These are phyloP conservation scores for Kluyveromyces wickerhamii DNA, from an alignment of 805 yeast species.

Conservation along the genomic window DNA sequence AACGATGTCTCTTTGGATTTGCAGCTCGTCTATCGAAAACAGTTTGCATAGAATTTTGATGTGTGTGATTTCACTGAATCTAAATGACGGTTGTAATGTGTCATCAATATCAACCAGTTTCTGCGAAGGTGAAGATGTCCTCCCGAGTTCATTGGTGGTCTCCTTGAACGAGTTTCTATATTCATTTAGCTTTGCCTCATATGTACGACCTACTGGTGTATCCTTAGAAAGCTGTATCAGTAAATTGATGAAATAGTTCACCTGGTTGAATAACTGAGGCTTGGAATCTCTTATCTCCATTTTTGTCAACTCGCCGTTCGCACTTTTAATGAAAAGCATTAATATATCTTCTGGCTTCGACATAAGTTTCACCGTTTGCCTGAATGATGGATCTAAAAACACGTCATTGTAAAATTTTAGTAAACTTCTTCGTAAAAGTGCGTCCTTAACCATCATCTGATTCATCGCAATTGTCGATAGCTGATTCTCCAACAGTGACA, in stretches of 20 bases:
- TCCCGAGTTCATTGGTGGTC: not conserved
- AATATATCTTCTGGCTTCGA: slow-evolving; percentile 39
- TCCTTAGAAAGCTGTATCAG: slow-evolving; percentile 14
- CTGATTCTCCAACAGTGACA: slow-evolving; percentile 33
- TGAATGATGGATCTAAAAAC: slow-evolving; percentile 35
- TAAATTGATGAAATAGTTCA: slow-evolving; percentile 19
- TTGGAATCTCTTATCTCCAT: slow-evolving; percentile 22
- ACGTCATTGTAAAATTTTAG: slow-evolving; percentile 57
- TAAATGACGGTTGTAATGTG: slow-evolving; percentile 40
- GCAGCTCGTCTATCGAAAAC: slow-evolving; percentile 41
- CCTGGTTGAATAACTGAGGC: slow-evolving; percentile 21
- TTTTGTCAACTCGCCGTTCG: slow-evolving; percentile 45
- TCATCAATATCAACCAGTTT: slow-evolving; percentile 4
- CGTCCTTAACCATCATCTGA: slow-evolving; percentile 28
- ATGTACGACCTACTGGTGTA: slow-evolving; percentile 7
- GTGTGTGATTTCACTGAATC: slow-evolving; percentile 46
- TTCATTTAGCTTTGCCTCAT: slow-evolving; percentile 36
- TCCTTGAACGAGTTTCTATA: slow-evolving; percentile 26
- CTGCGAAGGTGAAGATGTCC: not conserved
- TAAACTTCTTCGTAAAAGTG: slow-evolving; percentile 47
- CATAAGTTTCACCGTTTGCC: slow-evolving; percentile 24
- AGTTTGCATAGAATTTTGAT: slow-evolving; percentile 40
- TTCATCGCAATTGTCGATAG: slow-evolving; percentile 42
- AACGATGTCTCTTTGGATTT: slow-evolving; percentile 48
- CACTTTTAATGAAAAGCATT: slow-evolving; percentile 43